phyloP scores from a whole-genome alignment of 2,329 filamentous ascomycete genomes.

The Neofusicoccum umdonicola region DNA sequence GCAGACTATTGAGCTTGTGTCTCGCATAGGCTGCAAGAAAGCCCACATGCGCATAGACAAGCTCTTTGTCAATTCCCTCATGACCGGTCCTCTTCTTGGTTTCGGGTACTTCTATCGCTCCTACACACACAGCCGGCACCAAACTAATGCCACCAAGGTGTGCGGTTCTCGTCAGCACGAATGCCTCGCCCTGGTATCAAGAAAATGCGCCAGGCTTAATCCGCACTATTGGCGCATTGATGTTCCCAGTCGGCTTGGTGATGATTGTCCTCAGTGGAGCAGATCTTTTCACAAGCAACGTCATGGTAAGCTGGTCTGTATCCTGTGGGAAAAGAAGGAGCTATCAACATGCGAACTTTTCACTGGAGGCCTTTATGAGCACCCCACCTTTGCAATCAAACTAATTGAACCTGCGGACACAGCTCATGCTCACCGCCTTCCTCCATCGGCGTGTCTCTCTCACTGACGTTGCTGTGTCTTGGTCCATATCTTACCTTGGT shows the following conservation, averaged over 20 bases:
- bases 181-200: conserved; percentile 48
- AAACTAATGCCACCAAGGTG: background rate
- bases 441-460: conserved; percentile 23
- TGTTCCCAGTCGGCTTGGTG: conserved; percentile 37
- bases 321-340: background rate
- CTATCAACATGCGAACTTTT: background rate
- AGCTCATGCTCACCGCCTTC: conserved; percentile 24
- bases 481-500: conserved; percentile 31
- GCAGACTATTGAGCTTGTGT: conserved; percentile 21
- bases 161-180: conserved; percentile 33
- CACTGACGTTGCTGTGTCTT: conserved; percentile 26
- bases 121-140: too few relatives aligned
- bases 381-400: too few relatives aligned
- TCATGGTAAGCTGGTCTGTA: conserved; percentile 11
- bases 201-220: conserved; percentile 43
- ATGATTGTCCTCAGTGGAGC: conserved; percentile 33
- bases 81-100: conserved; percentile 18
- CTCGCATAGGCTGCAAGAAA: conserved; percentile 19
- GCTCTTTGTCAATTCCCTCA: conserved; percentile 16
- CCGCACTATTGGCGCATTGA: conserved; percentile 27
- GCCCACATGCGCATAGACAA: conserved; percentile 21
- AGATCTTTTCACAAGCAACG: conserved; percentile 32
- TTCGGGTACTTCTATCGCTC: conserved; percentile 9
- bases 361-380: too few relatives aligned
- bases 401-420: too few relatives aligned